Conservation (phyloP, 805 yeast genomes). For the Saturnispora saitoi region DNA sequence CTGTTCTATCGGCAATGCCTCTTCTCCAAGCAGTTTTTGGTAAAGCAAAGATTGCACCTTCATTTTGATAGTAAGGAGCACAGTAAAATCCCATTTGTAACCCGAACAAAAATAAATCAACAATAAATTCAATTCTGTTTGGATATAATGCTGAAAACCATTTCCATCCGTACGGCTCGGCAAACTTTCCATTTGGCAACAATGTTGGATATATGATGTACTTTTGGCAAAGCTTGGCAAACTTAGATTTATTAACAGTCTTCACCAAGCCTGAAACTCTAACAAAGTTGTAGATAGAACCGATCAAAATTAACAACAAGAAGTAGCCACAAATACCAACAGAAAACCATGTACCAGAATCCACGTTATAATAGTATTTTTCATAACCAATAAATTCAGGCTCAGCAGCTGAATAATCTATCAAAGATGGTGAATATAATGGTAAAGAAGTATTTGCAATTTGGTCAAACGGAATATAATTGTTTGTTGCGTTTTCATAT, state of each 20-base stretch:
- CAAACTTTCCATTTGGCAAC: conserved; percentile 18
- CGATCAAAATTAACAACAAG: conserved; percentile 30
- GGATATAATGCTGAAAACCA: conserved; percentile 11
- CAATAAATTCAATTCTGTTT: conserved; percentile 9
- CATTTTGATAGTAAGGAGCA: conserved; percentile 8
- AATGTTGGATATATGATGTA: conserved; percentile 34
- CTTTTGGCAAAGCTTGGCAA: conserved; percentile 22
- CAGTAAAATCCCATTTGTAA: conserved; percentile 11
- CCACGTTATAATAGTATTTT: conserved; percentile 17
- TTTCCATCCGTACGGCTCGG: conserved; percentile 13
- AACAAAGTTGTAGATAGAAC: conserved; percentile 29
- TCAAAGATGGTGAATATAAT: conserved; percentile 12
- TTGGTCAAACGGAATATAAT: conserved; percentile 8
- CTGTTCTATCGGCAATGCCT: conserved; percentile 28
- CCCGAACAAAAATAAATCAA: conserved; percentile 6
- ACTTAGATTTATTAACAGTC: conserved; percentile 11
- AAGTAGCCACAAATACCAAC: conserved; percentile 32
- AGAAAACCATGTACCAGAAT: conserved; percentile 27
- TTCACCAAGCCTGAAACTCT: conserved; percentile 24
- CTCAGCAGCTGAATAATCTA: conserved; percentile 9
- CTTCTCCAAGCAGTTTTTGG: conserved; percentile 26
- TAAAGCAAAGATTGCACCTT: conserved; percentile 18
- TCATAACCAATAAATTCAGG: conserved; percentile 7
- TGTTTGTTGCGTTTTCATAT: background rate
- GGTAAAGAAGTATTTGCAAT: conserved; percentile 8